These are phyloP conservation scores for Brachypodium distachyon DNA, from an alignment of 202 grass and related monocot species.

Conservation along the genomic window DNA sequence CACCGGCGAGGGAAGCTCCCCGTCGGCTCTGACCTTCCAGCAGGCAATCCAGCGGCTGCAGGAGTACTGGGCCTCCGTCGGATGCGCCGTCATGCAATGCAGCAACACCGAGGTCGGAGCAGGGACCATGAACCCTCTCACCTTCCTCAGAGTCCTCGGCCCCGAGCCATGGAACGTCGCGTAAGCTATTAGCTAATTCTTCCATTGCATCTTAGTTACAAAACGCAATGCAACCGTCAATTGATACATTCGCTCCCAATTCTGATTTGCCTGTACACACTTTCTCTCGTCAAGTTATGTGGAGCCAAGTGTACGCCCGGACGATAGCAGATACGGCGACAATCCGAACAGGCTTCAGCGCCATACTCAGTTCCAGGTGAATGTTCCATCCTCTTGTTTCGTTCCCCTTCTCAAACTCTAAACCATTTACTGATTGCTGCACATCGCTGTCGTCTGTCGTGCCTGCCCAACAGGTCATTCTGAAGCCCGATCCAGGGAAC, in stretches of 20 bases:
- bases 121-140: conserved; percentile 92
- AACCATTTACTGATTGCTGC: not conserved
- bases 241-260: not conserved
- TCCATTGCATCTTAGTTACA: too few species aligned
- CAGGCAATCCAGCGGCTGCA: conserved; percentile 97
- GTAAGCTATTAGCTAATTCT: too few species aligned
- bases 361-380: conserved; percentile 98
- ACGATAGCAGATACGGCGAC: conserved; percentile 92
- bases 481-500: conserved; percentile 91
- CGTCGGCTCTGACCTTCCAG: conserved; percentile 76
- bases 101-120: conserved; percentile 98
- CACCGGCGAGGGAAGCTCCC: not conserved
- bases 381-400: not conserved
- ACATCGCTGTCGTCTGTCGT: not conserved
- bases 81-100: conserved; percentile 92
- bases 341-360: conserved; percentile 95
- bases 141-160: conserved; percentile 86
- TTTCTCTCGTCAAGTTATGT: conserved; percentile 50
- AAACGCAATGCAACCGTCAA: too few species aligned
- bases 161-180: conserved; percentile 96
- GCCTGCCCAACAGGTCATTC: conserved; percentile 52
- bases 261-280: not conserved
- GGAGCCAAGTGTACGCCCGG: conserved; percentile 88
- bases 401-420: not conserved
- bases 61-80: conserved; percentile 97